Conservation (phyloP, 2,329 filamentous ascomycete species). For the Ceratocystis destructans region DNA sequence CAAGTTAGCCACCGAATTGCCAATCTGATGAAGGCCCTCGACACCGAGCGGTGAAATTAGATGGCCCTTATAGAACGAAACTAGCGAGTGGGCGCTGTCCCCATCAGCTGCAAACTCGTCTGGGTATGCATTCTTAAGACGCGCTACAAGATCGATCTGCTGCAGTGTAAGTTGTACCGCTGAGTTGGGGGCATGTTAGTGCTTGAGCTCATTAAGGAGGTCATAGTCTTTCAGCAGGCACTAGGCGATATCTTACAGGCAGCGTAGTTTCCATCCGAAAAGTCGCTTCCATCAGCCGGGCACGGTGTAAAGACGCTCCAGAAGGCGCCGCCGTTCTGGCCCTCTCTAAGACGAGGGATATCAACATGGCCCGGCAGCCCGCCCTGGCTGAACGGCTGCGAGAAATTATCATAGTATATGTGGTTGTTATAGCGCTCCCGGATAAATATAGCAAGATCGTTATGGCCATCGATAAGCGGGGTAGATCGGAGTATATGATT, state of each 20-base stretch:
- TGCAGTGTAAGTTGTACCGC: conserved; percentile 54
- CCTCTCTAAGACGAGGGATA: conserved; percentile 56
- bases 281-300: conserved; percentile 57
- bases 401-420: conserved; percentile 63
- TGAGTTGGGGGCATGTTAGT: conserved; percentile 23
- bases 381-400: conserved; percentile 57
- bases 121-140: conserved; percentile 51
- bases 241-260: conserved; percentile 35
- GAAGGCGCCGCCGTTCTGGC: conserved; percentile 71
- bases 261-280: conserved; percentile 58
- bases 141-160: conserved; percentile 59
- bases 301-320: conserved; percentile 81
- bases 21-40: conserved; percentile 87
- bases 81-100: conserved; percentile 46
- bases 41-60: conserved; percentile 69
- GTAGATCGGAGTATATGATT: conserved; percentile 14
- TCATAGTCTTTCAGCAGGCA: neutral
- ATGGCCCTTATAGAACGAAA: conserved; percentile 45
- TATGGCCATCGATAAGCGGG: conserved; percentile 58
- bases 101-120: conserved; percentile 52
- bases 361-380: conserved; percentile 61
- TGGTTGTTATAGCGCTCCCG: conserved; percentile 56
- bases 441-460: conserved; percentile 69
- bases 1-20: conserved; percentile 64
- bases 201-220: neutral